Evolutionary conservation across 768 basidiomycete species (phyloP), one percentile per base, ranked within the genome.

Genomic region (Filobasidium floriforme): DNA sequence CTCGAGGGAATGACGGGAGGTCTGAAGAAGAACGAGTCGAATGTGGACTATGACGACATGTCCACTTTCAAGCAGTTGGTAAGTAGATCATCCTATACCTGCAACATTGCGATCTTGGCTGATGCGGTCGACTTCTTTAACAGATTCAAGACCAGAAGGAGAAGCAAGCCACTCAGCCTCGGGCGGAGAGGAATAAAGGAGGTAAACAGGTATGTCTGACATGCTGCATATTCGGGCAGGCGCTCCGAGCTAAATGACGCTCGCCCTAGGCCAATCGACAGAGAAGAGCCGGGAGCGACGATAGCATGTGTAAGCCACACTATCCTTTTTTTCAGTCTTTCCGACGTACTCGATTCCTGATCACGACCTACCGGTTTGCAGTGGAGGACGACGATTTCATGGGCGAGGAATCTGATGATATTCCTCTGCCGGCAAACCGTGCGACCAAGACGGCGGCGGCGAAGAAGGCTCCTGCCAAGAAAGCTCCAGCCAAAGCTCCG

Each of bases 391-490:
- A 69, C 46, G 63, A 64, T 41, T 64, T 68, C 37, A 49, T 49
- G 46, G 46, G 22, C 46, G 46, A 62, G n/a, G 62, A 63, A 49
- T 61, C 61, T 51, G 29, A 61, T 55, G 49, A 59, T 14, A 49
- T 49, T 22, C 18, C 46, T 22, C 18, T 49, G 14, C 46, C 46
- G 2, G 46, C 46, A 12, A 49, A 49, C 18, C 15, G 22, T 6
- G 46, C 46, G 46, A 49, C 46, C 46, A 49, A 49, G 46, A 49
- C 46, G 46, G 22, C 46, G 14, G 22, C 46, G 46, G 88, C 84
- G 88, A 91, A 59, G 76, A 89, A 55, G 88, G 88, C 55, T 68
- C 76, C 54, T 37, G 54, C 44, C 41, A 61, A 59, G 46, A 57
- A 51, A 40, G 62, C 70, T 14, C 62, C 72, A 10, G 61, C 74